A percentile compares a stretch with the other conserved stretches of the same genome.
phyloP scores from a whole-genome alignment of 768 basidiomycete genomes.

The Pholiota conissans region DNA sequence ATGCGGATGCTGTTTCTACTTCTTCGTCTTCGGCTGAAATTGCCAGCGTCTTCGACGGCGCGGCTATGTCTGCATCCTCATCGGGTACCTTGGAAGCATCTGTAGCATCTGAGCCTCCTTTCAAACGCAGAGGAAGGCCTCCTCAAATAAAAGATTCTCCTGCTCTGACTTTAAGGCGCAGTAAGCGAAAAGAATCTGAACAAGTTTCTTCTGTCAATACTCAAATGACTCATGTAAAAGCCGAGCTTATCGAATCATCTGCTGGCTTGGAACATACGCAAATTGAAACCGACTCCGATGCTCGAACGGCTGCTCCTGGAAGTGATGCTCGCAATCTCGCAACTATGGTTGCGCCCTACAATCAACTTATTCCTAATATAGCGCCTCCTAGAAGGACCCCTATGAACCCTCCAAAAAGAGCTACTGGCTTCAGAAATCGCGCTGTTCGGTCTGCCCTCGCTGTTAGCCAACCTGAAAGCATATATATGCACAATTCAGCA shows the following conservation, averaged over 20 bases:
- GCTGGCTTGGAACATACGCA: neutral
- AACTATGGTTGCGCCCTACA: neutral
- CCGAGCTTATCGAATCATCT: neutral
- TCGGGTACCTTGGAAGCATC: conserved; percentile 2
- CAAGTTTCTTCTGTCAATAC: neutral
- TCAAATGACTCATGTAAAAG: neutral
- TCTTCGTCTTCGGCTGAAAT: conserved; percentile 3
- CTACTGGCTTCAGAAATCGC: neutral
- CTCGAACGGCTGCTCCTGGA: neutral
- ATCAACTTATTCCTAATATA: conserved; percentile 7
- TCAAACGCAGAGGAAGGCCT: conserved; percentile 1
- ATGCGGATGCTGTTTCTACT: neutral
- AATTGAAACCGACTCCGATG: neutral
- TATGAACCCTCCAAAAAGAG: neutral
- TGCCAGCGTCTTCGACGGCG: conserved; percentile 4
- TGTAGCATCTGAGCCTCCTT: neutral
- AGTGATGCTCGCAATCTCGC: neutral
- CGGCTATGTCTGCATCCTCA: conserved; percentile 6
- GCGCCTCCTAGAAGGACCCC: conserved; percentile 14
- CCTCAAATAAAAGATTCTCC: neutral
- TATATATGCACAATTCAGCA: conserved; percentile 1
- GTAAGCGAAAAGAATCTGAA: neutral
- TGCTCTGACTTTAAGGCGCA: neutral
- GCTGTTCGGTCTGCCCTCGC: conserved; percentile 4
- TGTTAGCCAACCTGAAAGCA: conserved; percentile 2